Evolutionary conservation across 2,329 filamentous ascomycete species (phyloP).

Genomic region (Trichophyton benhamiae): DNA sequence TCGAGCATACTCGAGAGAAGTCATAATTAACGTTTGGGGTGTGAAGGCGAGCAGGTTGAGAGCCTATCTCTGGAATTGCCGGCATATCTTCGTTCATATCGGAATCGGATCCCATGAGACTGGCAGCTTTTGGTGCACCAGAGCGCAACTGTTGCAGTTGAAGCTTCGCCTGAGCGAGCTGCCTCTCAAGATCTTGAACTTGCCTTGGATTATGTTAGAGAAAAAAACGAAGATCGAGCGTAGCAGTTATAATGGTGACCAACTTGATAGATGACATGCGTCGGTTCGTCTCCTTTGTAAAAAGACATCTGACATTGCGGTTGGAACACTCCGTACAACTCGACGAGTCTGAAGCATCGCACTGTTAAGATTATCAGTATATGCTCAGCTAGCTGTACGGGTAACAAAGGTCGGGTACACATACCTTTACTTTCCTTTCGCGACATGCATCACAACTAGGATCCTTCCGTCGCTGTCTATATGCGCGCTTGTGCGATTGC

Average conservation of each 20-base stretch:
- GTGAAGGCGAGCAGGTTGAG: slow-evolving; percentile 52
- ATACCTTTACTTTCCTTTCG: slow-evolving; percentile 59
- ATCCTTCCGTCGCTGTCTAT: slow-evolving; percentile 88
- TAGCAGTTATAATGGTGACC: slow-evolving; percentile 18
- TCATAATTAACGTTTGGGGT: slow-evolving; percentile 50
- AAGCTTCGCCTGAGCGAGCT: slow-evolving; percentile 65
- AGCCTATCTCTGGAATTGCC: slow-evolving; percentile 53
- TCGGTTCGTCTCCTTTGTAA: slow-evolving; percentile 96
- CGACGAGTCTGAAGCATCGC: slow-evolving; percentile 89
- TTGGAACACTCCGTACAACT: slow-evolving; percentile 97
- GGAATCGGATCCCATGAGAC: slow-evolving; percentile 33
- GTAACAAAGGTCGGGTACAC: neutral
- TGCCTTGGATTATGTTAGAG: slow-evolving; percentile 40
- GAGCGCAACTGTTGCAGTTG: slow-evolving; percentile 65
- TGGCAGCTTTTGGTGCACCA: slow-evolving; percentile 43
- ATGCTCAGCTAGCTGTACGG: neutral
- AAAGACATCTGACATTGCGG: slow-evolving; percentile 92
- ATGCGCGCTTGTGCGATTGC: slow-evolving; percentile 80
- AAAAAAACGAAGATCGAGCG: neutral
- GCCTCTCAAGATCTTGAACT: slow-evolving; percentile 90
- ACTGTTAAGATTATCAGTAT: slow-evolving; percentile 35
- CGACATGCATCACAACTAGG: slow-evolving; percentile 95
- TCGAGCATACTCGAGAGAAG: slow-evolving; percentile 57
- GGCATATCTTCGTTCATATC: slow-evolving; percentile 33
- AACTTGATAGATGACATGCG: slow-evolving; percentile 97